Evolutionary conservation across 1,139 yeast genomes (phyloP).

Genomic region (Nakaseomyces delphensis): DNA sequence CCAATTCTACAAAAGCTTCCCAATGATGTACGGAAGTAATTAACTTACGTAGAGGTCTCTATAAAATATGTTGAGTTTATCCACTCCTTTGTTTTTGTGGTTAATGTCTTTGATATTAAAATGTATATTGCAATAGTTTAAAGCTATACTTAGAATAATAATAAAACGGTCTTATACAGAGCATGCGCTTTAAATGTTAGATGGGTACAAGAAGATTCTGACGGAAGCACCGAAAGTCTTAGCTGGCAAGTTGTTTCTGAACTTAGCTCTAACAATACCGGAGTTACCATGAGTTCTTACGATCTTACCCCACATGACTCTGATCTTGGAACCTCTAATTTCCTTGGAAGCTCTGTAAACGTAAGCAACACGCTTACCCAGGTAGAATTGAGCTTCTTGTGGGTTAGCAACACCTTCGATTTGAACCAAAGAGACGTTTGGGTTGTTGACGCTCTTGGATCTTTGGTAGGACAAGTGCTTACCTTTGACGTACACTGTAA

Average conservation of each 20-base stretch:
- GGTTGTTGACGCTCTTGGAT: constrained; percentile 97
- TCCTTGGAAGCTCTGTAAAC: constrained; percentile 98
- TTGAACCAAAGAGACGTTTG: constrained; percentile 93
- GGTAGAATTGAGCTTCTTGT: constrained; percentile 96
- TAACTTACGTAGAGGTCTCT: background rate
- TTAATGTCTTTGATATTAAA: constrained; percentile 7
- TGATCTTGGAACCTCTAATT: constrained; percentile 96
- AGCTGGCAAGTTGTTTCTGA: constrained; percentile 98
- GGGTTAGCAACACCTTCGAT: constrained; percentile 90
- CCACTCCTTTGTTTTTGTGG: background rate
- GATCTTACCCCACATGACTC: constrained; percentile 99
- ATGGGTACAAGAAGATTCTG: constrained; percentile 99
- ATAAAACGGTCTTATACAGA: constrained; percentile 8
- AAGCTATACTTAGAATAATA: constrained; percentile 8
- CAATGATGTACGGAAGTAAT: background rate
- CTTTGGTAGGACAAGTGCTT: constrained; percentile 99
- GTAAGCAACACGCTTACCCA: constrained; percentile 98
- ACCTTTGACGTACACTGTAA: constrained; percentile 97
- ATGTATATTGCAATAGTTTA: constrained; percentile 6
- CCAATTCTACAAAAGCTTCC: background rate
- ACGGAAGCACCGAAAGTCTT: constrained; percentile 99
- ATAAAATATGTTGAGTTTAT: background rate
- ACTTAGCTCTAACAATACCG: constrained; percentile 97
- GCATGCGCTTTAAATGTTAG: constrained; percentile 70
- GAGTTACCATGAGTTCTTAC: constrained; percentile 98